Percentiles rank a stretch among this genome's conserved stretches.
phyloP scores from a whole-genome alignment of 352 stramenopile species.

The Globisporangium paddicum region DNA sequence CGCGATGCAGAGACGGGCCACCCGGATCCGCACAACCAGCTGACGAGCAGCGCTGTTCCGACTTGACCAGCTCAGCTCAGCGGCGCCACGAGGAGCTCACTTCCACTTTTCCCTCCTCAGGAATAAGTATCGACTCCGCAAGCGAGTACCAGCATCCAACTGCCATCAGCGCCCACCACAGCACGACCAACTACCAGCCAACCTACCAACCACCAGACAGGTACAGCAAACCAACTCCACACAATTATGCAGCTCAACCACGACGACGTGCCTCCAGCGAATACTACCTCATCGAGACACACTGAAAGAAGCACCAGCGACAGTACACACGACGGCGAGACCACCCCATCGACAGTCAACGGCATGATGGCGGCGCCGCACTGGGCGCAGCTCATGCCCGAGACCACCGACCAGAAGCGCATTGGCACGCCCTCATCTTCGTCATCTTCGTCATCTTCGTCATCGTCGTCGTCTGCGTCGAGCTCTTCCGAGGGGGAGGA shows the following conservation, averaged over 20 bases:
- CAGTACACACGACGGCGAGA: constrained; percentile 4
- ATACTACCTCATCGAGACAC: constrained; percentile 1
- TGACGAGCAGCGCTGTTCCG: not conserved
- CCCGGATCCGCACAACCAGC: constrained; percentile 6
- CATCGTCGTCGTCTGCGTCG: constrained; percentile 9
- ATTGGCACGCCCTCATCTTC: constrained; percentile 15
- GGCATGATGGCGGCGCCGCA: constrained; percentile 15
- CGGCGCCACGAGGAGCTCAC: constrained; percentile 8
- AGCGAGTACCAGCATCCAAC: constrained; percentile 4
- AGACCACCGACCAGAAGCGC: constrained; percentile 16
- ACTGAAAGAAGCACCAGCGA: not conserved
- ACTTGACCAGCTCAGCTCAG: too few species aligned
- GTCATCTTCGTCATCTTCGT: constrained; percentile 7
- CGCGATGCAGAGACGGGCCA: not conserved
- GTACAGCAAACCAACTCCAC: too few species aligned
- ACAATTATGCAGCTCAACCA: constrained; percentile 1
- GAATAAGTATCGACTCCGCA: constrained; percentile 17
- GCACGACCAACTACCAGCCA: not conserved
- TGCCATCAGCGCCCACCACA: not conserved
- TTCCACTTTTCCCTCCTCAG: constrained; percentile 21
- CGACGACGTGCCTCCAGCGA: constrained; percentile 1
- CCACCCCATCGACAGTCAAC: constrained; percentile 22
- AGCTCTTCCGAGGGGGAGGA: constrained; percentile 12
- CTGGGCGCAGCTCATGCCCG: constrained; percentile 27
- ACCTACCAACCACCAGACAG: not conserved